Percentiles rank a stretch among this genome's conserved stretches.
These are phyloP conservation scores for Gastrolobium villosum DNA, from an alignment of 306 rosid species.

Conservation along the genomic window DNA sequence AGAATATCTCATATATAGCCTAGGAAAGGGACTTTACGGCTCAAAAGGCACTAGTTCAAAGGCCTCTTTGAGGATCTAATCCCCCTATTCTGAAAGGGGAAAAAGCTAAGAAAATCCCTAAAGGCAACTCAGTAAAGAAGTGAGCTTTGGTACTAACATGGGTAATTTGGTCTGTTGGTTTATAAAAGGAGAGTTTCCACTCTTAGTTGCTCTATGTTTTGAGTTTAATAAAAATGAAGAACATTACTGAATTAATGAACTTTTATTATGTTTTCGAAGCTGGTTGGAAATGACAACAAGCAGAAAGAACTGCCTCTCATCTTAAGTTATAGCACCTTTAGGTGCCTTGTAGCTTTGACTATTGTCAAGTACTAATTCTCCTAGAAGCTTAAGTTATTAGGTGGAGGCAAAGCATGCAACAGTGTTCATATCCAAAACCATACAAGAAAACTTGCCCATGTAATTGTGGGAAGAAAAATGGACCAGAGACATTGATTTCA, in stretches of 20 bases:
- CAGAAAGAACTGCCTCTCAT: background rate
- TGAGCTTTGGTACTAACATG: background rate
- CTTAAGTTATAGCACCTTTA: conserved; percentile 11
- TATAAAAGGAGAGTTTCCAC: conserved; percentile 9
- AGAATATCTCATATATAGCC: background rate
- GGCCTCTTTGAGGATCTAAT: background rate
- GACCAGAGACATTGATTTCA: conserved; percentile 6
- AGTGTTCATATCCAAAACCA: background rate
- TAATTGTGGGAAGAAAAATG: background rate
- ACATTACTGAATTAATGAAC: background rate
- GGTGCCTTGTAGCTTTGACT: background rate
- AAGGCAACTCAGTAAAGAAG: background rate
- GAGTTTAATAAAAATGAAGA: background rate
- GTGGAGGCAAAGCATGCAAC: background rate
- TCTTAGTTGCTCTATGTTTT: background rate
- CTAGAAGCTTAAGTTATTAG: background rate
- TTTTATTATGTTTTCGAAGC: background rate
- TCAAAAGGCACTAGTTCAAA: background rate
- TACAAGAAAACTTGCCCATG: background rate
- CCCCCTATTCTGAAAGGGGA: background rate
- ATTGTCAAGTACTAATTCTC: background rate
- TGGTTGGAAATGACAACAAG: background rate
- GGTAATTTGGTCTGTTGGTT: background rate
- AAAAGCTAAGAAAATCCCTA: background rate
- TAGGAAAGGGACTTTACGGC: background rate